Base-by-base conservation (phyloP, 495 filamentous ascomycete species). In the Lophiotrema nucula region DNA sequence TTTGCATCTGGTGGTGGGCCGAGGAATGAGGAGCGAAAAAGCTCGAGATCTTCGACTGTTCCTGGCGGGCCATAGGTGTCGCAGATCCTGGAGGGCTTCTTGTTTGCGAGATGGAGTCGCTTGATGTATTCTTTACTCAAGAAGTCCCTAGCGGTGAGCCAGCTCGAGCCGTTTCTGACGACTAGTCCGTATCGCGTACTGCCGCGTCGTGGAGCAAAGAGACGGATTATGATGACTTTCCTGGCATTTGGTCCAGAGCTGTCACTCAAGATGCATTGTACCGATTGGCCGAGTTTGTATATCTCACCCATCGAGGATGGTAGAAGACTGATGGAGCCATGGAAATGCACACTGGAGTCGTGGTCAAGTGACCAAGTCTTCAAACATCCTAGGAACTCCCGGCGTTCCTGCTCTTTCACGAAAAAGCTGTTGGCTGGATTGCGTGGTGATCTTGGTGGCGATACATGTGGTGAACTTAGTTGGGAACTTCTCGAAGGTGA, bases 51-150 rank as follows among this genome's bases (percentile, higher is more conserved):
- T 43, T 33, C 16, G 18, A 19, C 43, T 5, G 2, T 22, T 4
- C 4, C 2, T 5, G 4, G 2, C 15, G 3, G 43, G 21, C 43
- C 31, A 35, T n/a, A 8, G n/a, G 31, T n/a, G 8, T 35, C 31
- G 31, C n/a, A n/a, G n/a, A n/a, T 47, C 19, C 8, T 47, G 11
- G 18, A 47, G 23, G 16, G 10, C 44, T 5, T 10, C 11, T 13
- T 18, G 44, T 6, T 47, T 4, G 16, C 19, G 4, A 22, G 5
- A 22, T 26, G 44, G 5, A 11, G 23, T 18, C 2, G 21, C 33
- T 4, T 27, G 16, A 49, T 42, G 33, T 54, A 60, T n/a, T 54
- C 50, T 21, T 60, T 53, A 39, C 41, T 24, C 2, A 60, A 54
- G 24, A 46, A 53, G 10, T 60, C 49, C 21, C 57, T 11, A 11